phyloP scores from a whole-genome alignment of 495 filamentous ascomycete species.

The Penicillium lividum region DNA sequence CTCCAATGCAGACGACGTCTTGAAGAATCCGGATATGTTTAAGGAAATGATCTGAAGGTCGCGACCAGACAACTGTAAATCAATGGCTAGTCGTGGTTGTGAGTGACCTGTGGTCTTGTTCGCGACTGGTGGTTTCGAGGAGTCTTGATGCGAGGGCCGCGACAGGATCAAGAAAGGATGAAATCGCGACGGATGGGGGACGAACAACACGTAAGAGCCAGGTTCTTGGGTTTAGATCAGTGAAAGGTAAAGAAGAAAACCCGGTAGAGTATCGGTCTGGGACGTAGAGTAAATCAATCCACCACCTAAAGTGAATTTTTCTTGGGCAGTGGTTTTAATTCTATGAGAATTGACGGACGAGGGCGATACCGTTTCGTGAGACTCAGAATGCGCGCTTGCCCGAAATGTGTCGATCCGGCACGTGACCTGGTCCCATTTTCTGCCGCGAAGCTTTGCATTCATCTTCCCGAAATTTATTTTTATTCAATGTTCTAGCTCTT shows the following conservation, averaged over 20 bases:
- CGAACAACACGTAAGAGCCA: slow-evolving; percentile 21
- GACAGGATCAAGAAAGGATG: slow-evolving; percentile 28
- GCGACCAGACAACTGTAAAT: slow-evolving; percentile 8
- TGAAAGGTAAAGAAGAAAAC: slow-evolving; percentile 1
- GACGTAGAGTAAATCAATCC: slow-evolving; percentile 9
- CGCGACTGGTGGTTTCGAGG: slow-evolving; percentile 11
- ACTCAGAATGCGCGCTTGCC: slow-evolving; percentile 37
- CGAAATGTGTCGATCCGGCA: slow-evolving; percentile 43
- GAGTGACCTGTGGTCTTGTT: slow-evolving; percentile 9
- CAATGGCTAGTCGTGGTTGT: slow-evolving; percentile 11
- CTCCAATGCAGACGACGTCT: slow-evolving; percentile 16
- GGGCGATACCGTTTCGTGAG: slow-evolving; percentile 20
- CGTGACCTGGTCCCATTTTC: slow-evolving; percentile 35
- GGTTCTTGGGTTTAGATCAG: not conserved
- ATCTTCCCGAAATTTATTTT: not conserved
- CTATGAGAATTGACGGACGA: slow-evolving; percentile 12
- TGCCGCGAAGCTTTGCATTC: slow-evolving; percentile 13
- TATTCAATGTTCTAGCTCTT: slow-evolving; percentile 8
- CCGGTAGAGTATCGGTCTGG: not conserved
- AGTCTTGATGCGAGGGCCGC: slow-evolving; percentile 32
- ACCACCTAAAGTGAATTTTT: slow-evolving; percentile 1
- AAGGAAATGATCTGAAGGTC: slow-evolving; percentile 10
- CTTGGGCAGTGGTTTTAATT: not conserved
- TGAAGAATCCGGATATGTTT: slow-evolving; percentile 10
- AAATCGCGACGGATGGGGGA: slow-evolving; percentile 34